phyloP scores from a whole-genome alignment of 202 grass and related monocot genomes.

The Digitaria exilis region DNA sequence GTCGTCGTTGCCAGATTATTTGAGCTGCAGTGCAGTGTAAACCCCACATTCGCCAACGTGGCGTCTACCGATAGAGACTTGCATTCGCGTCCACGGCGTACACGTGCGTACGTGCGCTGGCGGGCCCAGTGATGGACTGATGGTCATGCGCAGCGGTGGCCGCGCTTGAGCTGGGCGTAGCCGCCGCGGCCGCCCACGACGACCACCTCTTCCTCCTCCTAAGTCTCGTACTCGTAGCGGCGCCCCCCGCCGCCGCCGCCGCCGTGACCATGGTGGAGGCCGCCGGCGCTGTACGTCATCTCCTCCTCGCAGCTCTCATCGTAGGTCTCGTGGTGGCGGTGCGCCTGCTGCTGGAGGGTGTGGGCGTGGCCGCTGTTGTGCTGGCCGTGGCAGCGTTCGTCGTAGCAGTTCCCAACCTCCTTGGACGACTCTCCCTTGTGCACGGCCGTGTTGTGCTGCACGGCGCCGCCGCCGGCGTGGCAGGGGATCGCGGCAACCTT shows the following conservation, averaged over 20 bases:
- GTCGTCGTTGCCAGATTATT: not conserved
- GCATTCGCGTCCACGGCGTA: not conserved
- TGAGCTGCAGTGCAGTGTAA: not conserved
- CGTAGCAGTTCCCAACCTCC: not conserved
- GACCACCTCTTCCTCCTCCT: not conserved
- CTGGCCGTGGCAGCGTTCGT: not conserved
- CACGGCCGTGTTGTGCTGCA: not conserved
- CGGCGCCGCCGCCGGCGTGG: not conserved
- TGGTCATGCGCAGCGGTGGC: not conserved
- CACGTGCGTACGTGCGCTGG: not conserved
- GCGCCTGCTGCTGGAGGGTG: not conserved
- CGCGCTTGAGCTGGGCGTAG: not conserved
- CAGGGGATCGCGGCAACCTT: not conserved
- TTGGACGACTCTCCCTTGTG: constrained; percentile 27
- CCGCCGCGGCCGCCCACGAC: not conserved
- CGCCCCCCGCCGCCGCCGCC: not conserved
- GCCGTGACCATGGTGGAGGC: too few relatives aligned
- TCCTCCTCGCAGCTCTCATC: too few relatives aligned
- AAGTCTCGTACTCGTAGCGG: not conserved
- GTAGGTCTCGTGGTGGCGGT: not conserved
- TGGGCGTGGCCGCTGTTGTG: not conserved
- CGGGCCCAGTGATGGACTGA: too few relatives aligned
- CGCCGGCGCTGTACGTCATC: too few relatives aligned
- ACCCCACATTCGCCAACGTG: not conserved
- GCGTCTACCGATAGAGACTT: too few relatives aligned